Conservation (phyloP, 495 filamentous ascomycete genomes). For the Extremus antarcticus region DNA sequence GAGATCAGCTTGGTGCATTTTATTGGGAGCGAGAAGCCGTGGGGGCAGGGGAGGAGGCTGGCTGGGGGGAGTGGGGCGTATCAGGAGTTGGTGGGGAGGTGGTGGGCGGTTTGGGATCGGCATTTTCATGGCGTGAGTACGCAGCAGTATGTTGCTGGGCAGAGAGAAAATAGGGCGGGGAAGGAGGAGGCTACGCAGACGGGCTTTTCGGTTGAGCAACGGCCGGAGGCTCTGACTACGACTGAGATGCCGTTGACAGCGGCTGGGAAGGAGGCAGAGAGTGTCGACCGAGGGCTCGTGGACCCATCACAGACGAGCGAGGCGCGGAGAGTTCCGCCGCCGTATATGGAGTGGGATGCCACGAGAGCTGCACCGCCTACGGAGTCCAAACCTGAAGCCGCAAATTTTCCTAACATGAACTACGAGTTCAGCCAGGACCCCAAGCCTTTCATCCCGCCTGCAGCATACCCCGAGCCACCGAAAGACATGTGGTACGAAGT, state of each 20-base stretch:
- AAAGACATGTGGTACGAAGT: slow-evolving; percentile 76
- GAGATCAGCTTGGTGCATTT: slow-evolving; percentile 84
- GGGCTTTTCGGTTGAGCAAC: too few relatives aligned
- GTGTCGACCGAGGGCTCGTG: slow-evolving; percentile 30
- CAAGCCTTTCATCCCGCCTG: slow-evolving; percentile 61
- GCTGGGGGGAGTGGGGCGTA: slow-evolving; percentile 50
- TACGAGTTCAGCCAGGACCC: slow-evolving; percentile 69
- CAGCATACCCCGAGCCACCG: slow-evolving; percentile 68
- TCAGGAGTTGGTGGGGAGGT: slow-evolving; percentile 66
- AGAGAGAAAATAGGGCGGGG: not conserved
- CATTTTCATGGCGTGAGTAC: slow-evolving; percentile 53
- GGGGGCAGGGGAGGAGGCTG: slow-evolving; percentile 57
- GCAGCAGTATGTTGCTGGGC: not conserved
- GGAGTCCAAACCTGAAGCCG: slow-evolving; percentile 65
- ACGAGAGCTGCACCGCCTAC: slow-evolving; percentile 64
- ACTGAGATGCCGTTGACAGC: slow-evolving; percentile 32
- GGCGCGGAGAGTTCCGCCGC: slow-evolving; percentile 39
- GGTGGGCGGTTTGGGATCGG: slow-evolving; percentile 88
- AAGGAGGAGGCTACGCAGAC: not conserved
- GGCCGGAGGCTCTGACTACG: slow-evolving; percentile 16
- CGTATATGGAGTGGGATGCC: slow-evolving; percentile 56
- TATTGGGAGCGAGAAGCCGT: slow-evolving; percentile 85
- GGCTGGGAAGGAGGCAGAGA: slow-evolving; percentile 27
- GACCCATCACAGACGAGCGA: slow-evolving; percentile 33
- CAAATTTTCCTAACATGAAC: slow-evolving; percentile 54